Percentiles rank a stretch among this genome's conserved stretches.
Conservation (phyloP, 1,139 yeast species). For the Martiniozyma asiatica region DNA sequence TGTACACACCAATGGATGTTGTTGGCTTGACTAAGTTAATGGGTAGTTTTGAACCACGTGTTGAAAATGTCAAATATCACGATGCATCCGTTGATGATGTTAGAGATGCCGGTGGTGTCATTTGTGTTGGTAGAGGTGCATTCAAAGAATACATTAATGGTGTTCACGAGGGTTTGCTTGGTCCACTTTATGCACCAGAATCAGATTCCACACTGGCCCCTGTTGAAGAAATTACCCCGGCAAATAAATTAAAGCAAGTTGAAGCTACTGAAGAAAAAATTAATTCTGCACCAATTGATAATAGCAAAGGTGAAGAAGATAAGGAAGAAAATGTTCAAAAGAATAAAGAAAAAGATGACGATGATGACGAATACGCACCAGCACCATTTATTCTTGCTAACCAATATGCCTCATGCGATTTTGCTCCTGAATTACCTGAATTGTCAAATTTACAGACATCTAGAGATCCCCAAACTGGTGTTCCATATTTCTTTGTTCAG, state of each 20-base stretch:
- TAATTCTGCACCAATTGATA: conserved; percentile 4
- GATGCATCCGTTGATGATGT: conserved; percentile 32
- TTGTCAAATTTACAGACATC: conserved; percentile 5
- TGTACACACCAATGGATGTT: conserved; percentile 33
- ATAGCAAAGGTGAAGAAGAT: conserved; percentile 8
- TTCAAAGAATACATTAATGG: conserved; percentile 87
- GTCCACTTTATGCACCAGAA: conserved; percentile 68
- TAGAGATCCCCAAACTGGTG: conserved; percentile 25
- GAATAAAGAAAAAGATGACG: conserved; percentile 24
- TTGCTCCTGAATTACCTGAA: conserved; percentile 48
- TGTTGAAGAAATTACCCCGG: too few species aligned
- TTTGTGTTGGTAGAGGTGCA: conserved; percentile 92
- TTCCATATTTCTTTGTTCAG: conserved; percentile 57
- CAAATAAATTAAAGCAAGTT: conserved; percentile 1
- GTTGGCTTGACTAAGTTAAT: conserved; percentile 44
- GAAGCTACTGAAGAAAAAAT: conserved; percentile 6
- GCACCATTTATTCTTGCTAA: conserved; percentile 50
- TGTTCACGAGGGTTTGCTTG: conserved; percentile 86
- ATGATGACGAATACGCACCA: conserved; percentile 29
- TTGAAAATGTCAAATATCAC: conserved; percentile 33
- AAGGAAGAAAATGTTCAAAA: conserved; percentile 8
- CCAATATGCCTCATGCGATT: conserved; percentile 38
- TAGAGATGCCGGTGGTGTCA: conserved; percentile 63
- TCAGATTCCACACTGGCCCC: conserved; percentile 5
- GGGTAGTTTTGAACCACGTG: conserved; percentile 8